phyloP scores from a whole-genome alignment of 2,329 filamentous ascomycete genomes.

The Bipolaris oryzae region DNA sequence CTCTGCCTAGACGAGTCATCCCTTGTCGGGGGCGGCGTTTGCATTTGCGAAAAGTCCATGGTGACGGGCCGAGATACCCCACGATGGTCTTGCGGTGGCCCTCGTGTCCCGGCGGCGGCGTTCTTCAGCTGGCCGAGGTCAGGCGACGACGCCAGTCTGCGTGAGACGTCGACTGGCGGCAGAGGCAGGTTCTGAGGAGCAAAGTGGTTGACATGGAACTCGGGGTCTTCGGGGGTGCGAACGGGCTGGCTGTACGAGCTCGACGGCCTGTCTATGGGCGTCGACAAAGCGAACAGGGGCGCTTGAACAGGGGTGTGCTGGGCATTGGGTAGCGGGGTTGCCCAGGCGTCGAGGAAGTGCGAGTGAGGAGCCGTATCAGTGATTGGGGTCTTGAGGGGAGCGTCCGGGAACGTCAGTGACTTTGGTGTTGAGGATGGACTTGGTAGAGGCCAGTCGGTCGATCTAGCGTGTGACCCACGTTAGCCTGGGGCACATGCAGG shows the following conservation, averaged over 20 bases:
- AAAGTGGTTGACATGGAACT: slow-evolving; percentile 67
- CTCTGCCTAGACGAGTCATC: slow-evolving; percentile 59
- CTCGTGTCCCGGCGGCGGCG: slow-evolving; percentile 9
- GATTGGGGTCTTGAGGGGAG: slow-evolving; percentile 54
- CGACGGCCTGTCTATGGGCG: slow-evolving; percentile 42
- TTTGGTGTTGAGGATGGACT: slow-evolving; percentile 58
- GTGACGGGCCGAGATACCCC: slow-evolving; percentile 31
- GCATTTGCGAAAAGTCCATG: slow-evolving; percentile 58
- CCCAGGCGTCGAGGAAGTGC: slow-evolving; percentile 59
- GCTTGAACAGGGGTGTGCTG: slow-evolving; percentile 52
- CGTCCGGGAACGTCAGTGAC: slow-evolving; percentile 49
- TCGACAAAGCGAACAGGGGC: slow-evolving; percentile 47
- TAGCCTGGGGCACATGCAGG: slow-evolving; percentile 42
- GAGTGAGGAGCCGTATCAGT: slow-evolving; percentile 49
- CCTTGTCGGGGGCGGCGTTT: slow-evolving; percentile 67
- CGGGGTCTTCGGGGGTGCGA: slow-evolving; percentile 48
- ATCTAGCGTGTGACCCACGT: slow-evolving; percentile 46
- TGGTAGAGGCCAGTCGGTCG: slow-evolving; percentile 57
- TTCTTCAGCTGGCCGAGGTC: slow-evolving; percentile 44
- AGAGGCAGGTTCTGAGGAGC: slow-evolving; percentile 61
- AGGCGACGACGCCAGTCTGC: slow-evolving; percentile 65
- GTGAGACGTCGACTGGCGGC: slow-evolving; percentile 65
- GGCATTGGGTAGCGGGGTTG: slow-evolving; percentile 52
- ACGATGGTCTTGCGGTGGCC: slow-evolving; percentile 21
- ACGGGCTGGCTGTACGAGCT: slow-evolving; percentile 45